Conservation (phyloP, 2,329 filamentous ascomycete species). For the Cladophialophora immunda region DNA sequence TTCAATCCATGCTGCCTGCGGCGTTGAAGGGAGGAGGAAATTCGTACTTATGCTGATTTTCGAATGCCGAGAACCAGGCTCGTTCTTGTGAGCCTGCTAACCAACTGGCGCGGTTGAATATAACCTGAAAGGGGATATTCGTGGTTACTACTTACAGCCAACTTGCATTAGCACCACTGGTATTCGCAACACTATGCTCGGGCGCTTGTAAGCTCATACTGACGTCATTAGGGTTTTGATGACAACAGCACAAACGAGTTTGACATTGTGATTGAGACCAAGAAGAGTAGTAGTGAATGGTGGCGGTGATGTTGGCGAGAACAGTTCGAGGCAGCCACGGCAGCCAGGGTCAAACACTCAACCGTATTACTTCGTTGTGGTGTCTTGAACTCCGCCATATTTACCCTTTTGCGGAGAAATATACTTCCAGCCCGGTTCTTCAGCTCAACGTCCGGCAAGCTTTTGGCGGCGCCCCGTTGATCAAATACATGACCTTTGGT, state of each 20-base stretch:
- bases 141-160: neutral
- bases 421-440: neutral
- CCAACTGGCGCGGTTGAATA: neutral
- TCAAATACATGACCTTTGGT: constrained; percentile 1
- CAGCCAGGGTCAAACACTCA: neutral
- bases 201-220: neutral
- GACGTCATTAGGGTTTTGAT: neutral
- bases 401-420: neutral
- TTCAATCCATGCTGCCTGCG: neutral
- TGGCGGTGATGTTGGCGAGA: neutral
- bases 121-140: neutral
- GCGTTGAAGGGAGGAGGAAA: neutral
- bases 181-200: neutral
- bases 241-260: neutral
- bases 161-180: neutral
- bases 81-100: neutral
- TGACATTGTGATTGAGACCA: neutral
- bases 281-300: neutral
- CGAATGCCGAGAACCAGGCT: neutral
- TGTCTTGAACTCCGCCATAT: neutral
- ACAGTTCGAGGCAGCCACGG: too few relatives aligned
- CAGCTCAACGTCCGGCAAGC: neutral
- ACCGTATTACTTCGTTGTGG: neutral
- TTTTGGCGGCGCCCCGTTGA: neutral
- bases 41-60: neutral